Evolutionary conservation across 2,329 filamentous ascomycete species (phyloP), one percentile per base, ranked within the genome.

Genomic region (Talaromyces sp.): DNA sequence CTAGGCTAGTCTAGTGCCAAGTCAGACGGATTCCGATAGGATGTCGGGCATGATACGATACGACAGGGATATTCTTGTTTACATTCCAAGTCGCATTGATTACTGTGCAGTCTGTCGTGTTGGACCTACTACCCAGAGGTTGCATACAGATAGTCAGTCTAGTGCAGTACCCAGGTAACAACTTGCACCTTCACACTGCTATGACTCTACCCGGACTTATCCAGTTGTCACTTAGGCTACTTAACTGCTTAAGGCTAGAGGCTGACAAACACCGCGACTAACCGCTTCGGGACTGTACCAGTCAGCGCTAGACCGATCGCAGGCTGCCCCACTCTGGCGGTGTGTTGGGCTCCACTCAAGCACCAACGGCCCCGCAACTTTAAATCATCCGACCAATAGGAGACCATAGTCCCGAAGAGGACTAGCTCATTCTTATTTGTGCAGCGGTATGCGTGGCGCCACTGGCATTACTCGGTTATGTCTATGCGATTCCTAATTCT

Each of bases 341-440:
- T 5, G 22, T 8, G 36, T 19, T 17, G 36, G 15, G 27, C 56
- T 59, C 56, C 38, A 40, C 36, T 5, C 19, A 25, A 11, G n/a
- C 1, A 8, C 15, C 29, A 13, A 7, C 1, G 4, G 25, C 38
- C 31, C 56, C 56, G 22, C 27, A 59, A 59, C 36, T 59, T 31
- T 59, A 40, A 58, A 59, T 45, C 1, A 1, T 1, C 1, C 3
- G 22, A 5, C 60, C 47, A 62, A 62, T 62, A 27, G 43, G 47
- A 62, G 60, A 62, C 60, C n/a, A 54, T 62, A 62, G 2, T 54
- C 60, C 60, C 15, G 29, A 62, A 53, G 11, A 27, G 34, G 47
- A 31, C 2, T 53, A 53, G 60, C 27, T 19, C 22, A 3, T 34
- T 34, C 11, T 15, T 47, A 6, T 34, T 34, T 34, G 51, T 56